Base-by-base conservation (phyloP, 257 asterid species). In the Parsonsia alboflavescens region DNA sequence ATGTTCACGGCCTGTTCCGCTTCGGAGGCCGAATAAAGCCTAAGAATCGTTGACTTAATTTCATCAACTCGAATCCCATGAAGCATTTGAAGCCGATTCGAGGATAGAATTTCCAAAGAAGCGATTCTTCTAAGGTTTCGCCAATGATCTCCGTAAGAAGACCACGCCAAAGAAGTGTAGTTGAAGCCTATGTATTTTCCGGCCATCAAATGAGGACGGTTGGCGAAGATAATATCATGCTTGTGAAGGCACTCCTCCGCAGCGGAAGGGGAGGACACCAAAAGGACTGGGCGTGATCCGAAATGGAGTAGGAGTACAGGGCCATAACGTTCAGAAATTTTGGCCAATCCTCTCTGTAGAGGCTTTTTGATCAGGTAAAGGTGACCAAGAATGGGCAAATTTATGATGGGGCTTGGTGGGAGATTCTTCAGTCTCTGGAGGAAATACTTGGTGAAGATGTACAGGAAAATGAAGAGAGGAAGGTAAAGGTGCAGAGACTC, bases 71-170 rank as follows among this genome's bases (percentile, higher is more conserved):
- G 92, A 9, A 86, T 88, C 41, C 77, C 70, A 3, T 81, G 88
- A 12, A 91, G 86, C 82, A 76, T 13, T 44, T 89, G 91, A 28
- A 91, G 86, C 68, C 88, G 71, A 73, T 86, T 86, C 0, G 86
- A 46, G 6, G 97, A 91, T 6, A 91, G 33, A 16, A 91, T 77
- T 78, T 91, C 96, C 57, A 84, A 56, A 0, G 87, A 76, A 1
- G 91, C 74, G 6, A 89, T 83, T 53, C 77, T 88, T 0, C 96
- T 85, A 0, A 89, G 80, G 73, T 87, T 91, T 12, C 92, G 77
- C 96, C 95, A 91, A 70, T 85, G 93, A 50, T 85, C 89, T 12
- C 91, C 89, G 70, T 89, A 89, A 4, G 93, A 71, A 1, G 86
- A 10, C 89, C 90, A 86, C 9, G 72, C 86, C 7, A 91, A 6